These are phyloP conservation scores for Athelia psychrophila DNA, from an alignment of 1,284 basidiomycete species.

Conservation along the genomic window DNA sequence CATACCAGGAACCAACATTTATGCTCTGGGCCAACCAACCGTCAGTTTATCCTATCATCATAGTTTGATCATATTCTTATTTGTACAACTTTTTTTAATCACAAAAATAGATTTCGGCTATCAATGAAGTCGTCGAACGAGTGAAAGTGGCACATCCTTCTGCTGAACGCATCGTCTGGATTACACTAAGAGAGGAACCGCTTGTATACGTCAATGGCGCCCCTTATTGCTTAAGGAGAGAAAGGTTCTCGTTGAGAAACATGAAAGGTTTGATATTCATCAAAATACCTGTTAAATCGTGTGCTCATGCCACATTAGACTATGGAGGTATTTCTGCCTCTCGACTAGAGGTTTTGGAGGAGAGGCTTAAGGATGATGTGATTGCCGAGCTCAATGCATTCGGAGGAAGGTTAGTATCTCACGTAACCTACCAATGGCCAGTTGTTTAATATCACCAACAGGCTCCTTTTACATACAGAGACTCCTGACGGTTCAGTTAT, in stretches of 20 bases:
- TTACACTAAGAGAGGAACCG: conserved; percentile 92
- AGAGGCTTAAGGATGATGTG: conserved; percentile 90
- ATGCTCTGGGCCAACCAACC: conserved; percentile 92
- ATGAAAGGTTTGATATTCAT: conserved; percentile 64
- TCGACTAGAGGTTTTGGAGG: conserved; percentile 87
- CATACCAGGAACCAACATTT: conserved; percentile 82
- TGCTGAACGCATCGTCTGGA: conserved; percentile 78
- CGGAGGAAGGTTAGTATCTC: conserved; percentile 60
- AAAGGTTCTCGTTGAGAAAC: conserved; percentile 79
- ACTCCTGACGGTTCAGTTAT: conserved; percentile 86
- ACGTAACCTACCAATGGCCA: not conserved
- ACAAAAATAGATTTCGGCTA: conserved; percentile 67
- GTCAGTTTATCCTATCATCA: conserved; percentile 30
- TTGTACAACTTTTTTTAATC: not conserved
- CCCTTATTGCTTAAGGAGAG: conserved; percentile 76
- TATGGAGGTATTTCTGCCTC: conserved; percentile 91
- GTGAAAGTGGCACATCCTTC: conserved; percentile 63
- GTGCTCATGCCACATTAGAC: conserved; percentile 44
- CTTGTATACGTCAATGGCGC: conserved; percentile 93
- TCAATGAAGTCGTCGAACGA: conserved; percentile 79
- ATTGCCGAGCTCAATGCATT: conserved; percentile 80
- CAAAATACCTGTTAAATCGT: not conserved
- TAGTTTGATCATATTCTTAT: not conserved
- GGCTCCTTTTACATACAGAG: conserved; percentile 90
- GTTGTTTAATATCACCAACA: conserved; percentile 20